phyloP scores from a whole-genome alignment of 805 yeast species.

The Tetrapisispora nanseiensis region DNA sequence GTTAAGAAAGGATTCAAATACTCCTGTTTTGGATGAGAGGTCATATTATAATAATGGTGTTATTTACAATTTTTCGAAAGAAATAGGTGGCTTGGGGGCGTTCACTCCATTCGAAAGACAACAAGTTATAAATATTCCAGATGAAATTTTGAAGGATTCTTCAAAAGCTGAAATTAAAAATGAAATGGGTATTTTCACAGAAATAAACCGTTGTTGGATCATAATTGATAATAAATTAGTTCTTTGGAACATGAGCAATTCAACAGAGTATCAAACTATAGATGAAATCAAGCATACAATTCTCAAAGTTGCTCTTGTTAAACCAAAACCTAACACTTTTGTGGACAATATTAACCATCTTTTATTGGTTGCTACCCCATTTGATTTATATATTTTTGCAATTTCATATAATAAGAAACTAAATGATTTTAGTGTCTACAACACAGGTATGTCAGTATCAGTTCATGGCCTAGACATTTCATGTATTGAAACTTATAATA shows the following conservation, averaged over 20 bases:
- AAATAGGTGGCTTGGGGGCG: conserved; percentile 34
- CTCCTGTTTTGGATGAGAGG: conserved; percentile 45
- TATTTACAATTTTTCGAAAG: conserved; percentile 57
- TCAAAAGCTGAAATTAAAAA: conserved; percentile 56
- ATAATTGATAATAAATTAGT: conserved; percentile 70
- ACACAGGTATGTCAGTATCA: conserved; percentile 74
- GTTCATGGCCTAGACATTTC: conserved; percentile 68
- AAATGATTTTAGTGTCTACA: conserved; percentile 56
- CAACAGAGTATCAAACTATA: conserved; percentile 63
- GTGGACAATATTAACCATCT: conserved; percentile 66
- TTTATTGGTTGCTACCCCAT: conserved; percentile 69
- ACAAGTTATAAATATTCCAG: conserved; percentile 65
- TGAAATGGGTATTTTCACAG: conserved; percentile 76
- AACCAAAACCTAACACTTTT: conserved; percentile 74
- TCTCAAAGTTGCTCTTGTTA: conserved; percentile 62
- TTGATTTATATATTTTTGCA: conserved; percentile 68
- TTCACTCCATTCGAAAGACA: conserved; percentile 73
- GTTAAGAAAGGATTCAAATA: conserved; percentile 46
- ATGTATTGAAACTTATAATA: conserved; percentile 46
- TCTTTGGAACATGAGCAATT: conserved; percentile 68
- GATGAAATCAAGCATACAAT: conserved; percentile 78
- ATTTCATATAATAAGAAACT: conserved; percentile 41
- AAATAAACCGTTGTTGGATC: conserved; percentile 77
- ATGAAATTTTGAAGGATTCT: conserved; percentile 63
- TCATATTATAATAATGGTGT: conserved; percentile 45